Evolutionary conservation across 768 basidiomycete species (phyloP), one percentile per base, ranked within the genome.

Genomic region (Tulasnella sp.): DNA sequence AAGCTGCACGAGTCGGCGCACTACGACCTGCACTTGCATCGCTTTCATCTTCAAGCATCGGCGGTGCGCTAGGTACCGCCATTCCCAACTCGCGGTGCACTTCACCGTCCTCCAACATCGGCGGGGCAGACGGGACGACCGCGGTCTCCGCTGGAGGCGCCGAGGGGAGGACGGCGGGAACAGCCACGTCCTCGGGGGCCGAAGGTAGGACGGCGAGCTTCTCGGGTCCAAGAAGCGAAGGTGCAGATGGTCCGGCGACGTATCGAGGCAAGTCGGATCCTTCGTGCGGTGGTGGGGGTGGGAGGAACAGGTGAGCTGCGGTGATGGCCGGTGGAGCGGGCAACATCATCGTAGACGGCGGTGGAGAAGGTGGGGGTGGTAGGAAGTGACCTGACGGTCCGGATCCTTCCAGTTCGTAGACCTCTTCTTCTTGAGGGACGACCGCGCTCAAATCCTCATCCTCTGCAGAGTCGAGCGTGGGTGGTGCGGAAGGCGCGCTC

Each of bases 321-420:
- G 73, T 74, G 39, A 74, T 42, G 1, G n/a, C n/a, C 14, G 73
- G 73, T 36, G 44, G 73, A 39, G 73, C 34, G n/a, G 39, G 73
- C 31, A 74, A 38, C 7, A 46, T 5, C 31, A 24, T 52, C 52
- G 24, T 5, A 21, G n/a, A 7, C 52, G 24, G 21, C 21, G 48
- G 48, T 24, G 18, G 42, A 14, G 42, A n/a, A n/a, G n/a, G 42
- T 9, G 1, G 44, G 12, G 44, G 52, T n/a, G 24, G 52, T 52
- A 10, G 52, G 14, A n/a, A 4, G 52, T 52, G n/a, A n/a, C 52
- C 5, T n/a, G 52, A n/a, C 52, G 52, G n/a, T n/a, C 24, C 3
- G 7, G 52, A 52, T 24, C 73, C 74, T 71, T 62, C 80, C 80
- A 39, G 80, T 4, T 27, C 75, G 31, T 68, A 74, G n/a, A 58